phyloP scores from a whole-genome alignment of 768 basidiomycete species.

The Roridomyces roridus region DNA sequence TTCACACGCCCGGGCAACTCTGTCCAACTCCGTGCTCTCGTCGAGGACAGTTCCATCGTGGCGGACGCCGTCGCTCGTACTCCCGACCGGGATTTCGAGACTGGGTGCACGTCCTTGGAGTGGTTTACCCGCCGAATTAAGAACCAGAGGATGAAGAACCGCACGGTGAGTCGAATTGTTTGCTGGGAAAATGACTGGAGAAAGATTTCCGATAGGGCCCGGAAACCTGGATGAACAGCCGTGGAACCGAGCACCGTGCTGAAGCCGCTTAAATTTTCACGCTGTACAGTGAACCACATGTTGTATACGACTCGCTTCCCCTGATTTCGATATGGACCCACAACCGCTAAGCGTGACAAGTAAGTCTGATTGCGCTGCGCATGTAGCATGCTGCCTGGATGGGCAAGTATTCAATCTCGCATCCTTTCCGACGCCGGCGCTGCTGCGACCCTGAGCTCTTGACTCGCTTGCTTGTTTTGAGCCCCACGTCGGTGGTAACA shows the following conservation, averaged over 20 bases:
- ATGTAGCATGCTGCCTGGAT: too few species aligned
- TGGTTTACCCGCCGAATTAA: conserved; percentile 53
- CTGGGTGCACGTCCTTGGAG: conserved; percentile 43
- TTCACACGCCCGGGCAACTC: conserved; percentile 69
- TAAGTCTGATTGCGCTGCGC: too few species aligned
- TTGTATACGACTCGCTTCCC: too few species aligned
- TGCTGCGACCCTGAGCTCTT: too few species aligned
- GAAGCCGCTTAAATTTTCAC: not conserved
- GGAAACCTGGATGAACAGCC: conserved; percentile 53
- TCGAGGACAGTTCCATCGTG: conserved; percentile 56
- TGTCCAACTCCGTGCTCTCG: conserved; percentile 54
- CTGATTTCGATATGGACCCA: too few species aligned
- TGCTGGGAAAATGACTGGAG: not conserved
- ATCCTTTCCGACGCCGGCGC: too few species aligned
- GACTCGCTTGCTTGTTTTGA: too few species aligned
- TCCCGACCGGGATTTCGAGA: conserved; percentile 44
- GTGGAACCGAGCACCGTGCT: conserved; percentile 45
- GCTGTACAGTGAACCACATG: not conserved
- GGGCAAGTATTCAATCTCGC: too few species aligned
- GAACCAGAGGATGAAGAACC: conserved; percentile 51
- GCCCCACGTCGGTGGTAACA: too few species aligned
- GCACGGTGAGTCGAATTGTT: conserved; percentile 37
- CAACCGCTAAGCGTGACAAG: too few species aligned
- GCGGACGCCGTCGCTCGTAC: conserved; percentile 47
- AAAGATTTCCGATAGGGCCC: conserved; percentile 39